Evolutionary conservation across 768 basidiomycete species (phyloP), one percentile per base, ranked within the genome.

Genomic region (Calocybe indica): DNA sequence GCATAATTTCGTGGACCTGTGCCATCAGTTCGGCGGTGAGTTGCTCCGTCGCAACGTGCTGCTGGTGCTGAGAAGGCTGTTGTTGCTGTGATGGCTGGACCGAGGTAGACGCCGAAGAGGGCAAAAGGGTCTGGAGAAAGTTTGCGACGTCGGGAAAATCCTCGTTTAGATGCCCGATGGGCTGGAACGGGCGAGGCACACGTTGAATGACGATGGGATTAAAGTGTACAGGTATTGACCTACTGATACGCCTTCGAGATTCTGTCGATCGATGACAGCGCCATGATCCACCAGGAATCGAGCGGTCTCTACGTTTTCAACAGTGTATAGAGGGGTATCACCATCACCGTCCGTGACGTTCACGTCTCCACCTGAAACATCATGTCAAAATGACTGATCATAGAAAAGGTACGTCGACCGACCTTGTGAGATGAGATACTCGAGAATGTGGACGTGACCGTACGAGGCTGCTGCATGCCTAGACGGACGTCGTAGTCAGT

Each of bases 391-490:
- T 42, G 52, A 37, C 34, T 37, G 40, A 45, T 52, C 39, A 41
- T 35, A 41, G 43, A 43, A 8, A 14, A 15, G 35, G 48, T 11
- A 45, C 45, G 38, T 45, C 42, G 52, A 55, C 60, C 40, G 45
- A 85, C 88, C 88, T 61, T 72, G 73, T 10, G 81, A 78, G 48
- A 92, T 70, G 48, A 96, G 80, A 67, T 91, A 95, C 10, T 81
- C 74, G 32, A 96, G 69, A 37, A 93, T 63, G 40, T 84, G 66
- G 7, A 87, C 61, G 30, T 92, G 92, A 12, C 82, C 89, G 58
- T 95, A 96, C 1, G 92, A 95, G 1, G 93, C 92, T 10, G 93
- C 92, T 12, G 93, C 93, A 66, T 96, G 92, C 83, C 87, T 90
- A 29, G 42, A 34, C 31, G 47, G 14, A 39, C 53, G 41, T n/a